These are phyloP conservation scores for Neoascochyta sp. DNA, from an alignment of 2,329 filamentous ascomycete genomes.

Conservation along the genomic window DNA sequence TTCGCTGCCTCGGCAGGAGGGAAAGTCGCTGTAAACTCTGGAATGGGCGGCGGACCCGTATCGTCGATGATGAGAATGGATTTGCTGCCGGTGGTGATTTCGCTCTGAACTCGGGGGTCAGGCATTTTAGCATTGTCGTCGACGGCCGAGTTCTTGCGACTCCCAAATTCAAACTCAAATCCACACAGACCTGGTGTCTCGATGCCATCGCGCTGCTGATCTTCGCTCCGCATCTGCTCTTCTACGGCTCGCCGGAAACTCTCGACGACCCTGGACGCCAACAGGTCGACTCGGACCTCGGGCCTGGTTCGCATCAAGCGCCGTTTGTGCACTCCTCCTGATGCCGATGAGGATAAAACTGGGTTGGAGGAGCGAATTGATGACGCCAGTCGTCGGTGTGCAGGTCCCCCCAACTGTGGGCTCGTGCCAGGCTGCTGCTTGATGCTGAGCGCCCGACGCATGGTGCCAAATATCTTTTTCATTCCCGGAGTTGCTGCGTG, in stretches of 20 bases:
- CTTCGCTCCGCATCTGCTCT: conserved; percentile 51
- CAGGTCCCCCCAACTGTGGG: conserved; percentile 18
- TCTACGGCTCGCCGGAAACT: conserved; percentile 74
- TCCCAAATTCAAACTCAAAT: conserved; percentile 38
- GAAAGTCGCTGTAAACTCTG: conserved; percentile 54
- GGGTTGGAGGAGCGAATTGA: conserved; percentile 30
- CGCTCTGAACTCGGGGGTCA: conserved; percentile 46
- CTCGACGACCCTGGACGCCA: conserved; percentile 74
- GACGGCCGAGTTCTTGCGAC: conserved; percentile 11
- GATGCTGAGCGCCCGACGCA: conserved; percentile 75
- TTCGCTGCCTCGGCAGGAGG: conserved; percentile 7
- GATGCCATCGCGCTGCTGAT: conserved; percentile 17
- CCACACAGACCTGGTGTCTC: conserved; percentile 25
- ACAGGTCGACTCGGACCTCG: conserved; percentile 70
- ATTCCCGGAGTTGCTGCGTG: conserved; percentile 59
- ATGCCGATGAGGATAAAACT: conserved; percentile 17
- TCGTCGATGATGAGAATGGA: conserved; percentile 85
- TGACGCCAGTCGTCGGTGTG: conserved; percentile 21
- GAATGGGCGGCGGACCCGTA: conserved; percentile 54
- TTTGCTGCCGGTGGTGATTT: conserved; percentile 75
- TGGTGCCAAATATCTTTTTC: conserved; percentile 80
- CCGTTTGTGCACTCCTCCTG: conserved; percentile 33
- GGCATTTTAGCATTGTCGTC: conserved; percentile 14
- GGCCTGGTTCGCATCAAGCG: conserved; percentile 24
- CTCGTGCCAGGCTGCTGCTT: conserved; percentile 35